Evolutionary conservation across 495 filamentous ascomycete species (phyloP), one percentile per base, ranked within the genome.

Genomic region (Neurospora discreta): DNA sequence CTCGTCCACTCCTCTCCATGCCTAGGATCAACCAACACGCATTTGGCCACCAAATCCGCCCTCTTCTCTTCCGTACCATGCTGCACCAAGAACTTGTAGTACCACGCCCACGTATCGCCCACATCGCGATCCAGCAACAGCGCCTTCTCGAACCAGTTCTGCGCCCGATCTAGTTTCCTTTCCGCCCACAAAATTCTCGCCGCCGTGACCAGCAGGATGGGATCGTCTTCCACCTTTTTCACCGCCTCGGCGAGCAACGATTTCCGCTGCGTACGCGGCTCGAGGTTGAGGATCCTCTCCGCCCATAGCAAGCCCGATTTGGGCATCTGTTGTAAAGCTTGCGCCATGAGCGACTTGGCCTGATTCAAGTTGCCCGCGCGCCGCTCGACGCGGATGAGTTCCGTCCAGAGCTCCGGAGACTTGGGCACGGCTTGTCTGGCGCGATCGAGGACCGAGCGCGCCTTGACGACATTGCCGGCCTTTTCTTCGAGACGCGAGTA

Each of bases 81-180:
- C 85, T 95, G 90, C 73, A 87, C 72, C 75, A 98, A 78, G 77
- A 98, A 99, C 81, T 95, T 96, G 81, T 91, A 95, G 76, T 97
- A 99, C 95, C 95, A 99, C 44, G 93, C 95, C 95, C 95, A 99
- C 7, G 90, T 93, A 83, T 99, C 95, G 40, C 96, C 95, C 39
- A 89, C 80, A 79, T 98, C 94, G 36, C 89, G 86, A 76, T 98
- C 93, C 15, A 93, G 84, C 70, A 97, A 81, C 70, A 97, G 89
- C 5, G 95, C 95, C 82, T 97, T 95, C 84, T 97, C 92, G 77
- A 99, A 98, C 95, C 95, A 99, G 71, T 89, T 94, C 82, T 91
- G 88, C 13, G 96, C 94, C 78, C 97, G 94, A 72, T 97, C 94
- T 30, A 98, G 83, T 77, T 90, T 90, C 6, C 95, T 85, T 76